phyloP scores from a whole-genome alignment of 768 basidiomycete genomes.

The Hericium erinaceus region DNA sequence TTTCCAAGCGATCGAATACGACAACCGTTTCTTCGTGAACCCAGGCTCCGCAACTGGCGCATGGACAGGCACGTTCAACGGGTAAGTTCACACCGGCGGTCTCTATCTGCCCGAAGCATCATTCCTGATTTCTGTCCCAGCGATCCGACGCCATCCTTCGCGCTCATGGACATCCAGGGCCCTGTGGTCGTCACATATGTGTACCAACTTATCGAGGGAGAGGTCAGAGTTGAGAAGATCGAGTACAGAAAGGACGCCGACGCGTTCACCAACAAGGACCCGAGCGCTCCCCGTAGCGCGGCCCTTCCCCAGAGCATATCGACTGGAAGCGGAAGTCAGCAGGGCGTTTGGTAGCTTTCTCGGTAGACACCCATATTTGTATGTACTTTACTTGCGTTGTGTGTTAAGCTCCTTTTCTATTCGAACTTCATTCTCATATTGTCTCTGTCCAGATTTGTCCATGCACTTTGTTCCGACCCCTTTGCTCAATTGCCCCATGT shows the following conservation, averaged over 20 bases:
- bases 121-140: slow-evolving; percentile 27
- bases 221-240: slow-evolving; percentile 89
- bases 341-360: slow-evolving; percentile 23
- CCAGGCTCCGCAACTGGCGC: slow-evolving; percentile 94
- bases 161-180: slow-evolving; percentile 96
- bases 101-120: not conserved
- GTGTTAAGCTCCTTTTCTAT: too few species aligned
- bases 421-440: too few species aligned
- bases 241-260: slow-evolving; percentile 66
- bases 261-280: slow-evolving; percentile 25
- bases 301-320: slow-evolving; percentile 47
- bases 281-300: slow-evolving; percentile 30
- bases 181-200: slow-evolving; percentile 96
- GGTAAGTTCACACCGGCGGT: slow-evolving; percentile 31
- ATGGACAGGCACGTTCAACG: slow-evolving; percentile 71
- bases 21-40: slow-evolving; percentile 89
- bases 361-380: too few species aligned
- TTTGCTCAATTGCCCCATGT: too few species aligned
- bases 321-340: slow-evolving; percentile 18
- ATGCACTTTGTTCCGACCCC: too few species aligned
- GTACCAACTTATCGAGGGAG: slow-evolving; percentile 89
- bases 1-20: slow-evolving; percentile 91
- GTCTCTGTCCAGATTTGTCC: too few species aligned
- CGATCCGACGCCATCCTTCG: slow-evolving; percentile 88
- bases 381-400: too few species aligned